Percentiles rank a stretch among this genome's conserved stretches.
phyloP scores from a whole-genome alignment of 2,329 filamentous ascomycete species.

The Aureobasidium melanogenum region DNA sequence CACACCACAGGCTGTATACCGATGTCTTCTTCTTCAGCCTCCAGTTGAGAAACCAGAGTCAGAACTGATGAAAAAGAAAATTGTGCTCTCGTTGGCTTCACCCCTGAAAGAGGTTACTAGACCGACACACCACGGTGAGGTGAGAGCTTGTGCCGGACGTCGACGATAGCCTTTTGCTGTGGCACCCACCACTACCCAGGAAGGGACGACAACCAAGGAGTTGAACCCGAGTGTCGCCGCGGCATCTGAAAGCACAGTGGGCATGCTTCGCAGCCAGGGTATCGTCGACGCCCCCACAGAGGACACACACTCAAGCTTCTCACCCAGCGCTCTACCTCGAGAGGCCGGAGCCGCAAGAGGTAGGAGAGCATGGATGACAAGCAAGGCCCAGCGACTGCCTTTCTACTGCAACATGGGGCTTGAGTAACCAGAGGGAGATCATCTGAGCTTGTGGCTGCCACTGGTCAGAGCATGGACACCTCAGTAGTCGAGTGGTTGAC shows the following conservation, averaged over 20 bases:
- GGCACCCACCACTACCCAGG: neutral
- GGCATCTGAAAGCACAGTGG: neutral
- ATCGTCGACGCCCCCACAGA: neutral
- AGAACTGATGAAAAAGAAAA: neutral
- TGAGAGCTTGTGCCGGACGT: neutral
- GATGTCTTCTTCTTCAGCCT: neutral
- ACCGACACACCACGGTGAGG: conserved; percentile 4
- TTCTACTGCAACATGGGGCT: neutral
- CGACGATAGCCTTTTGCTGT: neutral
- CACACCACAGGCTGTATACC: neutral
- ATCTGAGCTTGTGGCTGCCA: neutral
- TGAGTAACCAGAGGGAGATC: neutral
- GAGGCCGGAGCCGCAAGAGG: too few relatives aligned
- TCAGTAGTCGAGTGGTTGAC: neutral
- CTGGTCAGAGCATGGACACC: neutral
- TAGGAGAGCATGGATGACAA: neutral
- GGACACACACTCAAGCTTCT: neutral
- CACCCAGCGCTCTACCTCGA: neutral
- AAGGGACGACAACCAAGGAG: neutral
- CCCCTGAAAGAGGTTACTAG: neutral
- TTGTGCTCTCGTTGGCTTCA: conserved; percentile 1
- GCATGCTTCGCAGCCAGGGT: neutral
- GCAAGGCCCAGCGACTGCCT: neutral
- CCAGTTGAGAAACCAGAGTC: neutral
- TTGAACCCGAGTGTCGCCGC: neutral